A percentile compares a stretch with the other conserved stretches of the same genome.
These are phyloP conservation scores for Curvularia verruculosa DNA, from an alignment of 2,329 filamentous ascomycete genomes.

Conservation along the genomic window DNA sequence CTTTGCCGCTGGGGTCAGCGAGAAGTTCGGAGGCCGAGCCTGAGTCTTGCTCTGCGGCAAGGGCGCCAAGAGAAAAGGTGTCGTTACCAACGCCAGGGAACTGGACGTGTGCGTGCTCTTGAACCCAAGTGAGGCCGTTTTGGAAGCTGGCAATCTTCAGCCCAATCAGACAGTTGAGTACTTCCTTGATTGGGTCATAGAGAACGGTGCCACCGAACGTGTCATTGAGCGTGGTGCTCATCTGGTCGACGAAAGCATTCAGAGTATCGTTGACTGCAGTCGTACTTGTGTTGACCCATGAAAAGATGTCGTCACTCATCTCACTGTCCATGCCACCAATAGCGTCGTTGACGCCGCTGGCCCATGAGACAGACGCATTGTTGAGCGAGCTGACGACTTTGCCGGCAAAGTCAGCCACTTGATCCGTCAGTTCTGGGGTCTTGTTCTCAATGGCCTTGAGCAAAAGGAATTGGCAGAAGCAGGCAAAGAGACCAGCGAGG, in stretches of 20 bases:
- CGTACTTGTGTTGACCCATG: conserved; percentile 86
- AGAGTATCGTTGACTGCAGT: conserved; percentile 83
- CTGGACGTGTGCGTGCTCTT: conserved; percentile 80
- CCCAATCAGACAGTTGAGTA: conserved; percentile 85
- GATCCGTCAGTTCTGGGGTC: conserved; percentile 72
- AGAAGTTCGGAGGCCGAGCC: conserved; percentile 73
- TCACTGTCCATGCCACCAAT: conserved; percentile 69
- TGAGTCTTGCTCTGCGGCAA: conserved; percentile 58
- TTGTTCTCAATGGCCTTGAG: conserved; percentile 74
- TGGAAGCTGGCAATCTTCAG: conserved; percentile 86
- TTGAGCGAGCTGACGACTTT: conserved; percentile 76
- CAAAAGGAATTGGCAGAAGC: conserved; percentile 81
- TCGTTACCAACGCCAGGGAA: conserved; percentile 80
- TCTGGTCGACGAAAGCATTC: conserved; percentile 78
- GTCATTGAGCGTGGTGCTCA: conserved; percentile 72
- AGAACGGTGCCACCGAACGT: conserved; percentile 85
- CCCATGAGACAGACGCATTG: conserved; percentile 77
- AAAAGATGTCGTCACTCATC: conserved; percentile 84
- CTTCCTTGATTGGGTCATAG: conserved; percentile 75
- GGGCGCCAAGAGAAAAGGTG: conserved; percentile 81
- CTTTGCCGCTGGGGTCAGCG: conserved; percentile 72
- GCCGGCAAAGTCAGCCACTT: conserved; percentile 80
- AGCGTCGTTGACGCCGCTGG: conserved; percentile 74
- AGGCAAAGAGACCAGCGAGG: conserved; percentile 80
- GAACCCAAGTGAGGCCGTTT: conserved; percentile 90